Evolutionary conservation across 2,329 filamentous ascomycete species (phyloP).

Genomic region (Aschersonia sp.): DNA sequence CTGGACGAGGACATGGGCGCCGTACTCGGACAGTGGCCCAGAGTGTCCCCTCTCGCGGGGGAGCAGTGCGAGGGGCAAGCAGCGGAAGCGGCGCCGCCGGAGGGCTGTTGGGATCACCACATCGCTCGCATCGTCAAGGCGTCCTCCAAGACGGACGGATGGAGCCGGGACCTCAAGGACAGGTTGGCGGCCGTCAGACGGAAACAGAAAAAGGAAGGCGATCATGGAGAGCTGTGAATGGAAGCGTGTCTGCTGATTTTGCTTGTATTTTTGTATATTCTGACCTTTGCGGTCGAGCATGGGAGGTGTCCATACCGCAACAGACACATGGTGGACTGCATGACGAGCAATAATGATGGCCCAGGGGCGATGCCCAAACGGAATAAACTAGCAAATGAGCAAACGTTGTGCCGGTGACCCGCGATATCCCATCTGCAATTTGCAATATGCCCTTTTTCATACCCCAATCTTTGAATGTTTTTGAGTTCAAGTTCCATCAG

Average conservation of each 20-base stretch:
- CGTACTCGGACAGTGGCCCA: constrained; percentile 40
- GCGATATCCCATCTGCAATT: no score
- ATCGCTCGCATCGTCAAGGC: constrained; percentile 24
- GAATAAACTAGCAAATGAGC: no score
- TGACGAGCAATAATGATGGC: no score
- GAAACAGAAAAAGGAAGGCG: constrained; percentile 6
- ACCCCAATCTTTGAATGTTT: no score
- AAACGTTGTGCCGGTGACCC: no score
- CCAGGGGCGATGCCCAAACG: no score
- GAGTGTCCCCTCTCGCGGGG: constrained; percentile 16
- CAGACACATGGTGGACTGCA: no score
- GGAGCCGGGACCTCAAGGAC: constrained; percentile 28
- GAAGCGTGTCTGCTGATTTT: not conserved
- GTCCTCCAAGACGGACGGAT: constrained; percentile 23
- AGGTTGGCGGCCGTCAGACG: constrained; percentile 19
- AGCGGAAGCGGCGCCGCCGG: constrained; percentile 16
- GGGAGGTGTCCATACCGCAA: no score
- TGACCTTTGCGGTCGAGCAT: no score
- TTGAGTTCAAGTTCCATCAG: no score
- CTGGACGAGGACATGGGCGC: constrained; percentile 52
- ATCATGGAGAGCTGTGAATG: constrained; percentile 18
- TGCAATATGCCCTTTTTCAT: no score
- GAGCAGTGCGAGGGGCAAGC: constrained; percentile 17
- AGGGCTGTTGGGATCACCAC: constrained; percentile 46
- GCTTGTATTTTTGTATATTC: not conserved